Evolutionary conservation across 2,329 filamentous ascomycete genomes (phyloP).

Genomic region (Scleromitrula shiraiana): DNA sequence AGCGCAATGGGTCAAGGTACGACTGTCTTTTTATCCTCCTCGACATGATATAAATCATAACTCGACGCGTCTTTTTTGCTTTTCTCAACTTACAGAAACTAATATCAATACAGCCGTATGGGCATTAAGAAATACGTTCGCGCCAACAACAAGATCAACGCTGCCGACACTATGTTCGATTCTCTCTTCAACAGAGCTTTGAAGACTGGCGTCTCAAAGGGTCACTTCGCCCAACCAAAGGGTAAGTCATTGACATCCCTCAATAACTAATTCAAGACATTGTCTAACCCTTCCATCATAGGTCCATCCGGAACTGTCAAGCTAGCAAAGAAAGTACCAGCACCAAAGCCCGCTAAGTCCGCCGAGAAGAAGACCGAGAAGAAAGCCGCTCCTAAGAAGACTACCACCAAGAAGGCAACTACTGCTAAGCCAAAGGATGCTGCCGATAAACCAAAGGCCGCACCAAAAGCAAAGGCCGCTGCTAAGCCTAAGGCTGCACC

Average conservation of each 20-base stretch:
- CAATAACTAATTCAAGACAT: background rate
- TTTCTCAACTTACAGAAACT: constrained; percentile 10
- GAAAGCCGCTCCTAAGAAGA: constrained; percentile 30
- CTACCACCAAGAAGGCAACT: constrained; percentile 32
- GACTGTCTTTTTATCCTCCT: constrained; percentile 2
- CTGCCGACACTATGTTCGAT: constrained; percentile 52
- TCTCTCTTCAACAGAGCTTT: constrained; percentile 64
- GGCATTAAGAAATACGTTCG: constrained; percentile 69
- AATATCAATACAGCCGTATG: constrained; percentile 41
- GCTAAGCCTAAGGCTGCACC: constrained; percentile 35
- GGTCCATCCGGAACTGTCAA: constrained; percentile 65
- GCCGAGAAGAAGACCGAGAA: constrained; percentile 31
- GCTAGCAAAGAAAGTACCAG: constrained; percentile 37
- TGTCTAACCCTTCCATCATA: constrained; percentile 31
- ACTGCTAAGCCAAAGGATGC: constrained; percentile 26
- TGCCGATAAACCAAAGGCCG: constrained; percentile 32
- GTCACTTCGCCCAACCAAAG: constrained; percentile 63
- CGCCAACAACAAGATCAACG: constrained; percentile 59
- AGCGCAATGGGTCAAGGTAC: constrained; percentile 31
- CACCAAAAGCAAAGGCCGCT: constrained; percentile 41
- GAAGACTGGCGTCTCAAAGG: constrained; percentile 57
- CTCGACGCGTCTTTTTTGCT: constrained; percentile 23
- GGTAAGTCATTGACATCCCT: constrained; percentile 42
- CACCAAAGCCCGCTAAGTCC: constrained; percentile 18
- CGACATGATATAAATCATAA: constrained; percentile 1